These are phyloP conservation scores for Pseudonectria buxi DNA, from an alignment of 2,329 filamentous ascomycete genomes.

Conservation along the genomic window DNA sequence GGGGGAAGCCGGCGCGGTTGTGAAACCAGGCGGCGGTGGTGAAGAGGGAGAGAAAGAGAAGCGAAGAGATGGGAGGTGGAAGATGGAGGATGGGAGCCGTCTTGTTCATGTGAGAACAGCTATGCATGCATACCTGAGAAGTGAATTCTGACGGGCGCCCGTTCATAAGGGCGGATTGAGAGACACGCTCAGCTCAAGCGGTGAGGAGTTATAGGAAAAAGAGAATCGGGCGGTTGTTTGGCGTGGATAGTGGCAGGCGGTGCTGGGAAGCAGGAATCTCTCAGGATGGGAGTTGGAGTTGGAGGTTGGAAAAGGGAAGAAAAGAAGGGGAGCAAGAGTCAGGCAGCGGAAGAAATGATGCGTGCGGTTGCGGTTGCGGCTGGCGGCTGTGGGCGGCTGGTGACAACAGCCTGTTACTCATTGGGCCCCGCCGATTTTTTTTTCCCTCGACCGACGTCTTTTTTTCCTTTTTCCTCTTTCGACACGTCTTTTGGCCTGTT, in stretches of 20 bases:
- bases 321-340: conserved; percentile 8
- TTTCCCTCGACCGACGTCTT: conserved; percentile 2
- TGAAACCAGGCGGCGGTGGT: background rate
- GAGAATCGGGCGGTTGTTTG: background rate
- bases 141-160: conserved; percentile 78
- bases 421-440: conserved; percentile 12
- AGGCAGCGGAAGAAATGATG: conserved; percentile 4
- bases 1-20: background rate
- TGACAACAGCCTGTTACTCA: conserved; percentile 20
- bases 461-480: conserved; percentile 10
- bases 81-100: conserved; percentile 6
- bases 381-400: background rate
- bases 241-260: background rate
- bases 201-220: conserved; percentile 13
- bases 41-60: conserved; percentile 1
- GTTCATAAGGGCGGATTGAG: conserved; percentile 70
- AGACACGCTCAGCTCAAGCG: conserved; percentile 27
- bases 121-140: conserved; percentile 59
- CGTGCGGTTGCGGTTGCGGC: background rate
- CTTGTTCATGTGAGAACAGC: too few species aligned
- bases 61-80: conserved; percentile 6
- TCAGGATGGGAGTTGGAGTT: conserved; percentile 5
- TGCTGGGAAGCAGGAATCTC: background rate
- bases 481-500: background rate
- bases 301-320: conserved; percentile 6